Conservation (phyloP, 345 rosid species). For the Cardamine occulta region DNA sequence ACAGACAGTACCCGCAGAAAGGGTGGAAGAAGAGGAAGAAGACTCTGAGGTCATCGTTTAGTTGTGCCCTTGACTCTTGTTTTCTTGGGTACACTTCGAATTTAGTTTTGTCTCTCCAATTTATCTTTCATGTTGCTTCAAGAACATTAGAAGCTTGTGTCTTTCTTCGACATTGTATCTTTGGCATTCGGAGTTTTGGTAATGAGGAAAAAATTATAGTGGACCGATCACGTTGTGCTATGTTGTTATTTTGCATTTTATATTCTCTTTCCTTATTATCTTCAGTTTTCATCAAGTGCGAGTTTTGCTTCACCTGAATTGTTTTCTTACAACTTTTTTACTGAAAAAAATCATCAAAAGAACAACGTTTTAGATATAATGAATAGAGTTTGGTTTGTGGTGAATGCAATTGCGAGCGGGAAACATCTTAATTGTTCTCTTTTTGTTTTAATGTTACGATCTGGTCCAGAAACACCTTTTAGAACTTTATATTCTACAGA, state of each 20-base stretch:
- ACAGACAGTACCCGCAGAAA: constrained; percentile 86
- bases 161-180: constrained; percentile 21
- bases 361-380: no score
- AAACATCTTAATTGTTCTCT: not conserved
- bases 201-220: not conserved
- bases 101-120: constrained; percentile 31
- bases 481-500: not conserved
- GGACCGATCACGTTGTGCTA: not conserved
- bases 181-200: constrained; percentile 29
- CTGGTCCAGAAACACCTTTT: not conserved
- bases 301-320: not conserved
- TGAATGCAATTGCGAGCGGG: not conserved
- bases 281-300: not conserved
- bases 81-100: constrained; percentile 33
- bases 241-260: not conserved
- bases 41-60: constrained; percentile 53
- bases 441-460: not conserved
- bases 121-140: constrained; percentile 31
- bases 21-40: constrained; percentile 90
- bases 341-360: not conserved
- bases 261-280: not conserved
- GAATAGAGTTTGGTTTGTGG: not conserved
- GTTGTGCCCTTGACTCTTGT: constrained; percentile 11
- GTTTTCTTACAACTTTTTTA: not conserved
- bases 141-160: constrained; percentile 26